Conservation (phyloP, 176 grass and related monocot species). For the Carex littledalei region DNA sequence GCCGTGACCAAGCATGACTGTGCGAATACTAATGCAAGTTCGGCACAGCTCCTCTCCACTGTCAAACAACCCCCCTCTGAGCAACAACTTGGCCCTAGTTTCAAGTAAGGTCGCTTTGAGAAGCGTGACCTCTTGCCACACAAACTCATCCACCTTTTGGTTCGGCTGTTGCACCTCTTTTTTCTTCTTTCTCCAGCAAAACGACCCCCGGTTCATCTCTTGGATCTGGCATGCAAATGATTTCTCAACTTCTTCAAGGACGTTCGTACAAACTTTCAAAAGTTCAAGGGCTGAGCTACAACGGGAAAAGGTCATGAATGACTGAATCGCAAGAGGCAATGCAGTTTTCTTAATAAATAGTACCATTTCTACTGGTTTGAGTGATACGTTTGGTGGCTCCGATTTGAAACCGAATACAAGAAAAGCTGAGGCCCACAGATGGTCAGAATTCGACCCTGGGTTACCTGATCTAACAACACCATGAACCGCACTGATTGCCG, state of each 20-base stretch:
- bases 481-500: constrained; percentile 53
- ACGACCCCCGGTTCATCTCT: constrained; percentile 54
- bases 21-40: constrained; percentile 94
- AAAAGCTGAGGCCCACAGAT: constrained; percentile 88
- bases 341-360: constrained; percentile 88
- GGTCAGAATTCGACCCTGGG: constrained; percentile 63
- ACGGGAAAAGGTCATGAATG: constrained; percentile 89
- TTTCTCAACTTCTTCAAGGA: constrained; percentile 90
- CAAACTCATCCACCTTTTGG: constrained; percentile 63
- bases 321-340: constrained; percentile 68
- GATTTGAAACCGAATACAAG: constrained; percentile 96
- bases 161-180: constrained; percentile 45
- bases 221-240: constrained; percentile 75
- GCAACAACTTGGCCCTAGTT: constrained; percentile 74
- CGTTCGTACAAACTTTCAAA: constrained; percentile 93
- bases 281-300: constrained; percentile 87
- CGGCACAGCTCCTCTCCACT: constrained; percentile 78
- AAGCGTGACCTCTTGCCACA: constrained; percentile 96
- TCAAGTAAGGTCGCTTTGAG: constrained; percentile 86
- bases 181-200: constrained; percentile 82
- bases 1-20: constrained; percentile 86
- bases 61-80: constrained; percentile 81
- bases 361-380: constrained; percentile 73
- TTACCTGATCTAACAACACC: constrained; percentile 68
- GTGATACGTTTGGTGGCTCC: constrained; percentile 70